phyloP scores from a whole-genome alignment of 2,329 filamentous ascomycete genomes.

The Monosporascus ibericus region DNA sequence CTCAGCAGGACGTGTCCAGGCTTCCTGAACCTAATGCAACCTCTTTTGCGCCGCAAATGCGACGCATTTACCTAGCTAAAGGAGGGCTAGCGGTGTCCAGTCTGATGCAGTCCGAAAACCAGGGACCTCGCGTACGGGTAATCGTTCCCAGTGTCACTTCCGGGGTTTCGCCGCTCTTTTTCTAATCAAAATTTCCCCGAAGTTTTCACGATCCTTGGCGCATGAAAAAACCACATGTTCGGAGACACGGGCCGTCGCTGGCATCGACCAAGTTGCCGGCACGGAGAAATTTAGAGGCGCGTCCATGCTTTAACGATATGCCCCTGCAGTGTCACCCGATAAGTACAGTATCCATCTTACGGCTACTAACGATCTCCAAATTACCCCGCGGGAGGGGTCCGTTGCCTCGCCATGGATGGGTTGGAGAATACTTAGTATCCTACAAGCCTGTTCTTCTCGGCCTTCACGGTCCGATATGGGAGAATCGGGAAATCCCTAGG shows the following conservation, averaged over 20 bases:
- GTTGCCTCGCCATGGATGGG: conserved; percentile 17
- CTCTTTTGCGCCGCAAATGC: not conserved
- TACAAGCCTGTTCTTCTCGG: conserved; percentile 34
- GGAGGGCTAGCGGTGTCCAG: not conserved
- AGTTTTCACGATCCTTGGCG: not conserved
- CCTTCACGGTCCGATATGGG: conserved; percentile 46
- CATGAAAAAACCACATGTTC: conserved; percentile 6
- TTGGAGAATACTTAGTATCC: conserved; percentile 20
- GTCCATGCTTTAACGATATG: not conserved
- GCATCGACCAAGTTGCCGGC: conserved; percentile 20
- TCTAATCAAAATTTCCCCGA: conserved; percentile 3
- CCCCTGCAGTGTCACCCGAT: not conserved
- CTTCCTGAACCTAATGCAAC: not conserved
- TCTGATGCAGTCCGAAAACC: not conserved
- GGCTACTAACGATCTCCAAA: conserved; percentile 7
- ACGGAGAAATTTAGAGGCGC: conserved; percentile 11
- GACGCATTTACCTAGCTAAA: not conserved
- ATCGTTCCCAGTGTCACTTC: not conserved
- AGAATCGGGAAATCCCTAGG: conserved; percentile 29
- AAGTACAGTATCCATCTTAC: not conserved
- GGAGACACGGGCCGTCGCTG: conserved; percentile 25
- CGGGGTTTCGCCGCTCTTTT: not conserved
- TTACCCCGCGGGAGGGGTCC: conserved; percentile 28
- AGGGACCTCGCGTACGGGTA: not conserved
- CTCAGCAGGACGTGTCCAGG: no score